Evolutionary conservation across 495 filamentous ascomycete genomes (phyloP).

Genomic region (Aeminium ludgeri): DNA sequence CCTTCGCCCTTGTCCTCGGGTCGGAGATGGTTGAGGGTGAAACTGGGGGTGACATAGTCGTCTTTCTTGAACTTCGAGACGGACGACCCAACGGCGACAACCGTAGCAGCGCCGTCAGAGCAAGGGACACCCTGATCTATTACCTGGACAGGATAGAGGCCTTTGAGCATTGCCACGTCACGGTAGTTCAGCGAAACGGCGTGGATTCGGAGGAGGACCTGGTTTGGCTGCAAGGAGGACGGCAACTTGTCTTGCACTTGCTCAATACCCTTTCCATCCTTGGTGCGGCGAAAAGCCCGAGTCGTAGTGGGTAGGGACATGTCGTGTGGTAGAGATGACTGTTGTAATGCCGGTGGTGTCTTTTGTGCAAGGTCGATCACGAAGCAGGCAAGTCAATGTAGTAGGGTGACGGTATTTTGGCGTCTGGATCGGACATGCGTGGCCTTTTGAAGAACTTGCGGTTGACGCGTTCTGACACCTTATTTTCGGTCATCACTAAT

Average conservation of each 20-base stretch:
- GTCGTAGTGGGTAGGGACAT: constrained; percentile 11
- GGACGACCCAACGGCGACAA: constrained; percentile 29
- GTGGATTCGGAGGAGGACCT: not conserved
- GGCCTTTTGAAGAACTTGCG: too few species aligned
- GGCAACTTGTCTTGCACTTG: not conserved
- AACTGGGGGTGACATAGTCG: constrained; percentile 24
- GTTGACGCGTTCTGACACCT: too few species aligned
- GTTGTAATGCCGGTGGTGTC: too few species aligned
- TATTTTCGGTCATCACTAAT: too few species aligned
- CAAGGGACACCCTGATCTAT: not conserved
- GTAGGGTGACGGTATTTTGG: too few species aligned
- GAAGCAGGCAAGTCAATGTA: too few species aligned
- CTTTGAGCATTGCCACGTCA: not conserved
- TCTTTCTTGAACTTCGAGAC: constrained; percentile 29
- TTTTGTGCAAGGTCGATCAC: too few species aligned
- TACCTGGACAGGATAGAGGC: not conserved
- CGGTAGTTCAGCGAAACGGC: constrained; percentile 2
- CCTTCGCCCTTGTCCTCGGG: too few species aligned
- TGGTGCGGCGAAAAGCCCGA: not conserved
- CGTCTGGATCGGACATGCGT: too few species aligned
- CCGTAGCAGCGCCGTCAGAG: constrained; percentile 34
- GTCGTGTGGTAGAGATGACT: not conserved
- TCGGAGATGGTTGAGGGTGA: not conserved
- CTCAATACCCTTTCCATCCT: not conserved
- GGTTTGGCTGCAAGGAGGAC: not conserved